phyloP scores from a whole-genome alignment of 768 basidiomycete genomes.

The Suillus tomentosus region DNA sequence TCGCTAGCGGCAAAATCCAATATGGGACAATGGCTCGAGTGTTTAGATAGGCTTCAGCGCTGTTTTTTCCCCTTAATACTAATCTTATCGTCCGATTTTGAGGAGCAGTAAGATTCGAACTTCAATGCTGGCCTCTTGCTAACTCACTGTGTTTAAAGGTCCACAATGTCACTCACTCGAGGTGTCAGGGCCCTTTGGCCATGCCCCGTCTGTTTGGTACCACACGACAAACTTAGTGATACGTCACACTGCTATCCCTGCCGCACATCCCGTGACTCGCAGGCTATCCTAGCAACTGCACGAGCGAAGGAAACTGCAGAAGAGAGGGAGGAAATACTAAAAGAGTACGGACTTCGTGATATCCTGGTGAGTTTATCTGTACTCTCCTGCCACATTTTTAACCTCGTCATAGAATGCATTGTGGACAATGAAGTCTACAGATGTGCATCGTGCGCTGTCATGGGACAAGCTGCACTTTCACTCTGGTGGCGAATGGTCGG shows the following conservation, averaged over 20 bases:
- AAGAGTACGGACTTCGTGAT: background rate
- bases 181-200: background rate
- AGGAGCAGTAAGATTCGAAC: background rate
- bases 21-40: background rate
- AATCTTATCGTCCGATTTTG: background rate
- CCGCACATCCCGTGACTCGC: background rate
- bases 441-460: slow-evolving; percentile 35
- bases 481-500: background rate
- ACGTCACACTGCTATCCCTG: background rate
- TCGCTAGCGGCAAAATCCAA: background rate
- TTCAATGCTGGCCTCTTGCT: background rate
- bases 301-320: background rate
- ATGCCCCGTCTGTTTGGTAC: background rate
- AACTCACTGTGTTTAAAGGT: background rate
- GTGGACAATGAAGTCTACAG: slow-evolving; percentile 35
- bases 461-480: slow-evolving; percentile 44
- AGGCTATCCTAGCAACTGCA: background rate
- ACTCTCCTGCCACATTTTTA: background rate
- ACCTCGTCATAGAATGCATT: slow-evolving; percentile 32
- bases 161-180: background rate
- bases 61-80: background rate
- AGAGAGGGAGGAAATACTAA: background rate
- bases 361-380: background rate
- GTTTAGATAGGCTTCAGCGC: background rate
- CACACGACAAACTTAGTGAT: background rate